Evolutionary conservation across 148 eudicot species (phyloP).

Genomic region (Cornus florida): DNA sequence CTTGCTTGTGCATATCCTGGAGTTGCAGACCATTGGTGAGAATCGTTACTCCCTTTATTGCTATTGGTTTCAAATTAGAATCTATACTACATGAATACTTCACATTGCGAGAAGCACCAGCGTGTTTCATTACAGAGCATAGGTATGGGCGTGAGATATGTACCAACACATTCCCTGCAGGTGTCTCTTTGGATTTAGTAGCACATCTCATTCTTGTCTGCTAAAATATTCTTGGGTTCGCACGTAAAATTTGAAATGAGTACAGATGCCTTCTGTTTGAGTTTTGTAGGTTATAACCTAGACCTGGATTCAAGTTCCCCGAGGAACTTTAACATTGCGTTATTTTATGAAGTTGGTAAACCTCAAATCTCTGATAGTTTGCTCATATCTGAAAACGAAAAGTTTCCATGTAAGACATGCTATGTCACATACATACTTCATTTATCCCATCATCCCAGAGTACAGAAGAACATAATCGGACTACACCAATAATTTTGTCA

Average conservation of each 20-base stretch:
- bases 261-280: not conserved
- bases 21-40: slow-evolving; percentile 96
- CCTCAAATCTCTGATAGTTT: not conserved
- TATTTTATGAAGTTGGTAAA: not conserved
- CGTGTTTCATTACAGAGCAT: not conserved
- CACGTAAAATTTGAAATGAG: not conserved
- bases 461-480: not conserved
- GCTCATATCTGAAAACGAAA: not conserved
- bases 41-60: not conserved
- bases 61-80: not conserved
- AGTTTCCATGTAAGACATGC: not conserved
- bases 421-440: not conserved
- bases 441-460: not conserved
- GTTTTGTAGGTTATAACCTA: not conserved
- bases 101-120: not conserved
- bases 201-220: not conserved
- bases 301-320: not conserved
- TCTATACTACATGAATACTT: not conserved
- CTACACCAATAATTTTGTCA: not conserved
- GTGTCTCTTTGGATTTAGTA: not conserved
- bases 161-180: not conserved
- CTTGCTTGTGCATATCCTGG: slow-evolving; percentile 78
- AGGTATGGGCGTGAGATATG: not conserved
- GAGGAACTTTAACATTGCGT: not conserved
- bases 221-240: not conserved